Conservation (phyloP, 257 asterid genomes). For the Petrea volubilis region DNA sequence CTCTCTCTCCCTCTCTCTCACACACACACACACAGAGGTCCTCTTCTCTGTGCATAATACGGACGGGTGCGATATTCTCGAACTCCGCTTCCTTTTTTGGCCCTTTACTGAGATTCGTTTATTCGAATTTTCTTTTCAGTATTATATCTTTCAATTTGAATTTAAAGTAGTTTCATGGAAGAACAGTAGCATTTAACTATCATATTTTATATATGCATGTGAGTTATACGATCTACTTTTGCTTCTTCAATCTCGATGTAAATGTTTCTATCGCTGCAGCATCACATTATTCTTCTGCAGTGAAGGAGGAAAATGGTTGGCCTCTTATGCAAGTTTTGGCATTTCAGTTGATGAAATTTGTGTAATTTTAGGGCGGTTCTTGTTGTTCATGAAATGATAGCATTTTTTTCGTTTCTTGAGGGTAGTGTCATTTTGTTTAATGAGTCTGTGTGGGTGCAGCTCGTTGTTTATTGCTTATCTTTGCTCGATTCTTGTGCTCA, state of each 20-base stretch:
- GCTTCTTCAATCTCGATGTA: conserved; percentile 49
- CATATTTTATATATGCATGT: not conserved
- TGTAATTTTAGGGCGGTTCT: not conserved
- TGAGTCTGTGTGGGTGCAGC: not conserved
- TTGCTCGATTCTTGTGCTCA: too few species aligned
- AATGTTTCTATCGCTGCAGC: conserved; percentile 16
- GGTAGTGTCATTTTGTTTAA: not conserved
- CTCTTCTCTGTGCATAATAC: conserved; percentile 21
- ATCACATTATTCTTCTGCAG: conserved; percentile 8
- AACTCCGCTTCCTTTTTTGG: conserved; percentile 38
- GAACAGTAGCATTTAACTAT: not conserved
- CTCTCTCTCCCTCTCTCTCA: conserved; percentile 4
- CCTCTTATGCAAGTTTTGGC: conserved; percentile 19
- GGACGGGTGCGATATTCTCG: conserved; percentile 45
- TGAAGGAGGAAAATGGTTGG: conserved; percentile 10
- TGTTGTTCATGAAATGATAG: not conserved
- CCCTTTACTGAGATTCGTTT: conserved; percentile 33
- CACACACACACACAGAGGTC: conserved; percentile 26
- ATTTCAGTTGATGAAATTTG: not conserved
- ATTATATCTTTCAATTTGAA: conserved; percentile 35
- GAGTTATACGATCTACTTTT: conserved; percentile 15
- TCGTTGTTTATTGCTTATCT: too few species aligned
- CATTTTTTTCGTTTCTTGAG: not conserved
- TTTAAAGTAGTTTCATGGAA: conserved; percentile 32
- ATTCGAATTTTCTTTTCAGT: conserved; percentile 26